phyloP scores from a whole-genome alignment of 108 stramenopile species.

The Licmophora abbreviata region DNA sequence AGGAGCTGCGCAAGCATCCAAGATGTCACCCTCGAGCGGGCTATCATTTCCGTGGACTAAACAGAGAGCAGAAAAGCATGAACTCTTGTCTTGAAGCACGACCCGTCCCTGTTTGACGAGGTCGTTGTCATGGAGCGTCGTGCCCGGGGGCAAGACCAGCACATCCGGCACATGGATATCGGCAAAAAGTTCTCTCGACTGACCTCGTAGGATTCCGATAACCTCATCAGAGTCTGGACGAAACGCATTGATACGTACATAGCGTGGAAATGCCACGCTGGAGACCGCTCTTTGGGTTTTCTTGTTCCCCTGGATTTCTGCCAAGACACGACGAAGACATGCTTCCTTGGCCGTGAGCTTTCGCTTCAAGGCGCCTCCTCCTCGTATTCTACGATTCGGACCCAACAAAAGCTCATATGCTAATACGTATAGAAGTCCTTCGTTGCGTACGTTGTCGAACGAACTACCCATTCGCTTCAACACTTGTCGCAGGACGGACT shows the following conservation, averaged over 20 bases:
- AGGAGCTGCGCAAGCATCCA: constrained; percentile 99
- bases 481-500: constrained; percentile 3
- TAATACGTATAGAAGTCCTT: constrained; percentile 69
- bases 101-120: constrained; percentile 64
- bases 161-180: constrained; percentile 79
- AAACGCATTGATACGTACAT: constrained; percentile 81
- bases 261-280: constrained; percentile 50
- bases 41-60: constrained; percentile 49
- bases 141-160: constrained; percentile 60
- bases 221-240: constrained; percentile 27
- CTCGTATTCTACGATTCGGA: constrained; percentile 69
- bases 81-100: constrained; percentile 89
- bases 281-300: constrained; percentile 2
- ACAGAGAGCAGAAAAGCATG: constrained; percentile 93
- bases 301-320: constrained; percentile 10
- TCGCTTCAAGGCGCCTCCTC: constrained; percentile 80
- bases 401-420: constrained; percentile 76
- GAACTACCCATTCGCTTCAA: constrained; percentile 22
- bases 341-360: constrained; percentile 57
- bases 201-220: constrained; percentile 16
- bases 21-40: constrained; percentile 31
- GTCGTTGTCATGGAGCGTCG: constrained; percentile 31
- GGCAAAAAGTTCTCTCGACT: constrained; percentile 37
- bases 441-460: constrained; percentile 27
- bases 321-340: constrained; percentile 20